A percentile compares a stretch with the other conserved stretches of the same genome.
phyloP scores from a whole-genome alignment of 208 protist species.

The Crithidia bombi region DNA sequence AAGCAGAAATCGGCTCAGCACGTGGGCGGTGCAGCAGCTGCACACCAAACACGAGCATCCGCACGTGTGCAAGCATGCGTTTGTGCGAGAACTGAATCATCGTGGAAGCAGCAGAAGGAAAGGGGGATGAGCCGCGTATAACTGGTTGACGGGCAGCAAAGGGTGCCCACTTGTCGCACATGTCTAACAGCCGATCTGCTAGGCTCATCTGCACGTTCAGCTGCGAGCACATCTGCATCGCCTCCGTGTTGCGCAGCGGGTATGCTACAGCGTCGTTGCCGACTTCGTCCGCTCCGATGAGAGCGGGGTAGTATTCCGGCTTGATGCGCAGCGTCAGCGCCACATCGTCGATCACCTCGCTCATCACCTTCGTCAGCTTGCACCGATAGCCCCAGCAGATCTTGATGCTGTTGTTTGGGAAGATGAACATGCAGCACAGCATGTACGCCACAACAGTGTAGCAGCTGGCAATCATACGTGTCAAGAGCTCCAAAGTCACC shows the following conservation, averaged over 20 bases:
- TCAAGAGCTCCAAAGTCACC: conserved; percentile 36
- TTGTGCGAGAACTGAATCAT: conserved; percentile 28
- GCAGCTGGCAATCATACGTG: conserved; percentile 42
- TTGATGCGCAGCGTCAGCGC: conserved; percentile 30
- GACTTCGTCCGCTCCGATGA: neutral
- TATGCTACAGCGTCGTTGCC: conserved; percentile 2
- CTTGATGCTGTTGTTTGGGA: conserved; percentile 65
- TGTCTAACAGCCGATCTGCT: conserved; percentile 13
- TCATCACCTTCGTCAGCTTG: conserved; percentile 42
- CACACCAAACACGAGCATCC: conserved; percentile 39
- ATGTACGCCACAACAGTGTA: conserved; percentile 58
- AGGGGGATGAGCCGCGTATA: conserved; percentile 30
- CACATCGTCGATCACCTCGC: conserved; percentile 42
- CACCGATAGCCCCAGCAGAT: conserved; percentile 48
- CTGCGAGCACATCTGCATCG: conserved; percentile 42
- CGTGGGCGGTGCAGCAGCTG: conserved; percentile 46
- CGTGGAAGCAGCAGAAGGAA: conserved; percentile 23
- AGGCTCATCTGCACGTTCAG: conserved; percentile 38
- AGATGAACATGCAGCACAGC: conserved; percentile 60
- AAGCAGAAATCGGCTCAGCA: neutral
- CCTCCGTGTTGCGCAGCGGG: conserved; percentile 25
- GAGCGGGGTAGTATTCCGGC: conserved; percentile 9
- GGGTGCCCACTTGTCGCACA: conserved; percentile 46
- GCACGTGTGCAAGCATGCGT: conserved; percentile 28
- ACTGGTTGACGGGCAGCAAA: conserved; percentile 30